phyloP scores from a whole-genome alignment of 1,284 basidiomycete species.

The Ganoderma lingzhi region DNA sequence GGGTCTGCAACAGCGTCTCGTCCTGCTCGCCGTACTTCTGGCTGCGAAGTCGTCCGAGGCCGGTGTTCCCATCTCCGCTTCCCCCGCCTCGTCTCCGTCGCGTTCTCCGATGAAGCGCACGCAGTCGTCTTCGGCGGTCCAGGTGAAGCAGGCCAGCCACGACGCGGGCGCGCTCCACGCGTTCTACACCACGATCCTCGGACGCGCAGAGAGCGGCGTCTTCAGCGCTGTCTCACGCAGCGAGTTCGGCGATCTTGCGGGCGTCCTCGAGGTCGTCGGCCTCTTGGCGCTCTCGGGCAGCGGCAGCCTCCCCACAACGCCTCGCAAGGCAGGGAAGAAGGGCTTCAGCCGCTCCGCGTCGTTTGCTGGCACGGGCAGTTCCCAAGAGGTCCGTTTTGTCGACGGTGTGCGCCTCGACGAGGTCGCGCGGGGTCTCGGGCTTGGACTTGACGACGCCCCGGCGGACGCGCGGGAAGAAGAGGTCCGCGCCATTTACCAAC shows the following conservation, averaged over 20 bases:
- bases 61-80: conserved; percentile 57
- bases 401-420: conserved; percentile 70
- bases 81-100: conserved; percentile 46
- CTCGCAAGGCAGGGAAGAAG: conserved; percentile 52
- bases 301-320: conserved; percentile 41
- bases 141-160: conserved; percentile 45
- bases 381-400: conserved; percentile 60
- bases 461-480: conserved; percentile 70
- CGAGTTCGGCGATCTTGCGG: conserved; percentile 77
- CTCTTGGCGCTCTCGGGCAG: conserved; percentile 55
- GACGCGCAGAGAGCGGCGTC: conserved; percentile 57
- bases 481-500: conserved; percentile 70
- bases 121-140: conserved; percentile 41
- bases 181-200: conserved; percentile 68
- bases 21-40: conserved; percentile 67
- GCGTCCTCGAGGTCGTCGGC: conserved; percentile 76
- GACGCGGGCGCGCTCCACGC: conserved; percentile 68
- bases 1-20: conserved; percentile 76
- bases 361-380: conserved; percentile 56
- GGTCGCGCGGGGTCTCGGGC: conserved; percentile 68
- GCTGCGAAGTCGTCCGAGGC: conserved; percentile 68
- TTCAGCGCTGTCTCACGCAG: conserved; percentile 74
- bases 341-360: conserved; percentile 64
- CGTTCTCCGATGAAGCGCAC: conserved; percentile 60
- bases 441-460: conserved; percentile 45